A percentile compares a stretch with the other conserved stretches of the same genome.
phyloP scores from a whole-genome alignment of 805 yeast species.

The Barnettozyma pratensis region DNA sequence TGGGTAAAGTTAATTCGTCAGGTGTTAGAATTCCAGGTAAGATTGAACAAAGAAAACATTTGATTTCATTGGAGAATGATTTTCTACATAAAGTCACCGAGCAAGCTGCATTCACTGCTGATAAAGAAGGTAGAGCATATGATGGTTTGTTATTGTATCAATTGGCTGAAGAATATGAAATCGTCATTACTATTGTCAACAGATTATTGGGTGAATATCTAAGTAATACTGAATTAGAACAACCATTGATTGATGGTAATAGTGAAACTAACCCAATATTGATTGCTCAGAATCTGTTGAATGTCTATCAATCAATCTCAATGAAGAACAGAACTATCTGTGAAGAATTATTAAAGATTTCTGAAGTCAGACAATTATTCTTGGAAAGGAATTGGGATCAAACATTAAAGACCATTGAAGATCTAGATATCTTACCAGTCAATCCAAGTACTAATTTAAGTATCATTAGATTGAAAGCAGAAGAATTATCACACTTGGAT shows the following conservation, averaged over 20 bases:
- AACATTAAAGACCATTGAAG: constrained; percentile 50
- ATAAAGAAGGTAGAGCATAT: constrained; percentile 82
- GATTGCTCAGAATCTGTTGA: constrained; percentile 32
- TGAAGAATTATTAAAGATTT: constrained; percentile 56
- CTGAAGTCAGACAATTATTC: constrained; percentile 59
- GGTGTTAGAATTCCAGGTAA: constrained; percentile 81
- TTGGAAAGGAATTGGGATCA: constrained; percentile 53
- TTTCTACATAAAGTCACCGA: constrained; percentile 72
- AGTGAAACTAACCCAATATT: constrained; percentile 38
- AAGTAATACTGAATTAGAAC: constrained; percentile 63
- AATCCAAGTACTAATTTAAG: constrained; percentile 25
- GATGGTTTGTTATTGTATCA: constrained; percentile 86
- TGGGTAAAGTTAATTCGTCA: constrained; percentile 79
- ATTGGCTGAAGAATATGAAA: constrained; percentile 80
- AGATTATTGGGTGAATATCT: constrained; percentile 73
- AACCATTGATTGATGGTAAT: constrained; percentile 37
- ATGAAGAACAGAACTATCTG: constrained; percentile 63
- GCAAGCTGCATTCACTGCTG: constrained; percentile 80
- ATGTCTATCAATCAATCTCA: constrained; percentile 54
- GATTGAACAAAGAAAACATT: constrained; percentile 67
- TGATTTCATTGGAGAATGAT: constrained; percentile 57
- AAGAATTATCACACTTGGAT: constrained; percentile 58
- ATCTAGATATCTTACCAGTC: constrained; percentile 64
- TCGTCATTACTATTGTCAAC: constrained; percentile 71
- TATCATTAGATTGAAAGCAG: constrained; percentile 58